These are phyloP conservation scores for Medakamo hakoo DNA, from an alignment of 139 green algal genomes.

Conservation along the genomic window DNA sequence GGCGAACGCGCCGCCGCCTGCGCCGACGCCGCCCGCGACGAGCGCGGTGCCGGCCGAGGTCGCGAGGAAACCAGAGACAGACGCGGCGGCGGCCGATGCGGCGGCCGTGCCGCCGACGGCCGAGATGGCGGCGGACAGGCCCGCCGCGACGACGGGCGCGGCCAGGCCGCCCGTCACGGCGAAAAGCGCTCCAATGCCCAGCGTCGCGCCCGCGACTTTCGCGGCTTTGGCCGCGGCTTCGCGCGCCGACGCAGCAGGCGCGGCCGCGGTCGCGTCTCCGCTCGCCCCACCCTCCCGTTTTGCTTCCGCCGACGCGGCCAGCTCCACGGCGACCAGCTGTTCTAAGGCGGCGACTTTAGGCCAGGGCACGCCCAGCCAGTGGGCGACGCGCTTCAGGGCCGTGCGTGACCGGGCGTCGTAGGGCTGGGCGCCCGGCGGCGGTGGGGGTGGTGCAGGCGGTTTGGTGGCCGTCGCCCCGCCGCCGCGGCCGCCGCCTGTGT, in stretches of 20 bases:
- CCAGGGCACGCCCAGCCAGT: conserved; percentile 55
- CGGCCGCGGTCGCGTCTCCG: too few species aligned
- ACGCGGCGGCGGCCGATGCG: conserved; percentile 23
- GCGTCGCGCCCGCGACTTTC: conserved; percentile 39
- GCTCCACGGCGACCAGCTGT: conserved; percentile 20
- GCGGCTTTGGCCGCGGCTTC: not conserved
- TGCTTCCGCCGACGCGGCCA: conserved; percentile 1
- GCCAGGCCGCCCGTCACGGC: conserved; percentile 62
- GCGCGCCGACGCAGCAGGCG: too few species aligned
- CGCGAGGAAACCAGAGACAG: conserved; percentile 24
- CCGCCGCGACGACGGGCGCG: conserved; percentile 59
- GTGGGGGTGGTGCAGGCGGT: not conserved
- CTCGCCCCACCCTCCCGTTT: too few species aligned
- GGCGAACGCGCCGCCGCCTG: conserved; percentile 14
- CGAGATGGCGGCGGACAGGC: conserved; percentile 39
- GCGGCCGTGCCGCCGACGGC: conserved; percentile 25
- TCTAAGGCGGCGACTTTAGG: conserved; percentile 37
- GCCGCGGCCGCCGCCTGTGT: not conserved
- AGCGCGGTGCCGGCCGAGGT: conserved; percentile 34
- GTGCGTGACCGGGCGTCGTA: conserved; percentile 56
- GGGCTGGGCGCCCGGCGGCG: conserved; percentile 16
- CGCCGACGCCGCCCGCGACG: conserved; percentile 30
- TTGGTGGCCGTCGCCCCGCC: not conserved
- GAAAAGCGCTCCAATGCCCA: conserved; percentile 56
- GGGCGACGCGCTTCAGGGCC: conserved; percentile 41